phyloP scores from a whole-genome alignment of 352 stramenopile genomes.

The Pythium folliculosum region DNA sequence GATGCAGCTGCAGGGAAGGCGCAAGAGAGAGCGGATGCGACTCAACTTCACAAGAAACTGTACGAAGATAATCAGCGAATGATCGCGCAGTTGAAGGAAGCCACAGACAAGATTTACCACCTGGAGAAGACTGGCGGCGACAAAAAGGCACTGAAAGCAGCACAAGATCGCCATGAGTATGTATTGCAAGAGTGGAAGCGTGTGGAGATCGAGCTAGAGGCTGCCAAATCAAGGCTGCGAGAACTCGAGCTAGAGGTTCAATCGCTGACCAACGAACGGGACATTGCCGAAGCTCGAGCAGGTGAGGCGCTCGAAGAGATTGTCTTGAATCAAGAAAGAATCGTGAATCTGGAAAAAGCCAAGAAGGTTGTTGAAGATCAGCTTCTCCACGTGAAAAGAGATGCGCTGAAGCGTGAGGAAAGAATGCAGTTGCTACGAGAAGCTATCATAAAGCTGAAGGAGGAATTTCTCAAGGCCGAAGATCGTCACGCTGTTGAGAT shows the following conservation, averaged over 20 bases:
- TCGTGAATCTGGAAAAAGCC: slow-evolving; percentile 35
- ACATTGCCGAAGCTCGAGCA: slow-evolving; percentile 76
- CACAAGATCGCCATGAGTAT: slow-evolving; percentile 64
- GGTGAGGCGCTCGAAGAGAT: slow-evolving; percentile 86
- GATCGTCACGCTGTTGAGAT: slow-evolving; percentile 77
- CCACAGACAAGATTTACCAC: slow-evolving; percentile 62
- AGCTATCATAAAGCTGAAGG: slow-evolving; percentile 86
- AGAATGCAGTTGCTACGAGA: slow-evolving; percentile 73
- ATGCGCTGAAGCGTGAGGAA: slow-evolving; percentile 54
- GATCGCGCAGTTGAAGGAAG: slow-evolving; percentile 72
- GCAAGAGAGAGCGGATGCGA: slow-evolving; percentile 54
- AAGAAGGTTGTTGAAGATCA: slow-evolving; percentile 56
- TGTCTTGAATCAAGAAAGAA: slow-evolving; percentile 52
- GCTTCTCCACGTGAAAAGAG: slow-evolving; percentile 37
- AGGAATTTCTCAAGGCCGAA: slow-evolving; percentile 88
- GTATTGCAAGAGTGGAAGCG: slow-evolving; percentile 76
- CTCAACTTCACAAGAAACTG: slow-evolving; percentile 64
- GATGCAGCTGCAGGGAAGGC: slow-evolving; percentile 52
- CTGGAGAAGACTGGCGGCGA: slow-evolving; percentile 61
- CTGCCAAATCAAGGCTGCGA: slow-evolving; percentile 45
- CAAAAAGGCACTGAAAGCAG: slow-evolving; percentile 60
- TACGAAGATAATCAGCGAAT: slow-evolving; percentile 80
- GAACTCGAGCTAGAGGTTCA: slow-evolving; percentile 64
- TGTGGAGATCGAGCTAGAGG: slow-evolving; percentile 56
- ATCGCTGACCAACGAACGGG: slow-evolving; percentile 56